Evolutionary conservation across 2,329 filamentous ascomycete genomes (phyloP).

Genomic region (Ceratocystis cacaofunesta): DNA sequence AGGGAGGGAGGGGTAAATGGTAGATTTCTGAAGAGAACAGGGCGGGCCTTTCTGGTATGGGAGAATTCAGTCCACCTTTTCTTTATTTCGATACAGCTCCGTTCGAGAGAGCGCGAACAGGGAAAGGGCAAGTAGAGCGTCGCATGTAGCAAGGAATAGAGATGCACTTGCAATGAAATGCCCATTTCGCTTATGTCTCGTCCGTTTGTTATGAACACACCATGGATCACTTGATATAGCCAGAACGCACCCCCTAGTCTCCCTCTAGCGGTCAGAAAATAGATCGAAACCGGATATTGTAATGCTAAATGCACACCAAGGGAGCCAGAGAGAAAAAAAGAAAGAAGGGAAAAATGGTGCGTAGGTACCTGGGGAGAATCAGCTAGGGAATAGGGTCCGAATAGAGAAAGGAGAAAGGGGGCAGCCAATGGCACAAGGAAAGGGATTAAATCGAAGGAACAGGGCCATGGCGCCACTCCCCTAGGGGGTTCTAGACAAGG

Average conservation of each 20-base stretch:
- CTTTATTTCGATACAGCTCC: not conserved
- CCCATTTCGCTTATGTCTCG: slow-evolving; percentile 5
- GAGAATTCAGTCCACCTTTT: not conserved
- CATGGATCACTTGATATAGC: not conserved
- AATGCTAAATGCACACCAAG: not conserved
- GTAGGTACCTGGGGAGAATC: not conserved
- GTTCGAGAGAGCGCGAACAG: not conserved
- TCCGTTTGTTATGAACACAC: not conserved
- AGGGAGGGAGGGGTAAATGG: too few relatives aligned
- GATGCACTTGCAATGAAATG: not conserved
- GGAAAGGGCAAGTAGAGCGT: not conserved
- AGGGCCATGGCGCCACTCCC: not conserved
- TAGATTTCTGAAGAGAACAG: not conserved
- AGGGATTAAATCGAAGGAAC: not conserved
- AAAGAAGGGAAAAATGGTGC: not conserved
- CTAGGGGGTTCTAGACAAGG: not conserved
- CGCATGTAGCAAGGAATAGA: not conserved
- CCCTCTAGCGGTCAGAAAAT: not conserved
- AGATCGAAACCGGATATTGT: not conserved
- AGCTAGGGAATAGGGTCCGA: slow-evolving; percentile 1
- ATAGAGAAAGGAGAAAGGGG: not conserved
- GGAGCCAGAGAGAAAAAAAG: not conserved
- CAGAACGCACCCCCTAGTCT: not conserved
- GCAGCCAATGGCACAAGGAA: not conserved
- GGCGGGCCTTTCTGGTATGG: not conserved